Evolutionary conservation across 768 basidiomycete genomes (phyloP), one percentile per base, ranked within the genome.

Genomic region (Kwoniella pini): DNA sequence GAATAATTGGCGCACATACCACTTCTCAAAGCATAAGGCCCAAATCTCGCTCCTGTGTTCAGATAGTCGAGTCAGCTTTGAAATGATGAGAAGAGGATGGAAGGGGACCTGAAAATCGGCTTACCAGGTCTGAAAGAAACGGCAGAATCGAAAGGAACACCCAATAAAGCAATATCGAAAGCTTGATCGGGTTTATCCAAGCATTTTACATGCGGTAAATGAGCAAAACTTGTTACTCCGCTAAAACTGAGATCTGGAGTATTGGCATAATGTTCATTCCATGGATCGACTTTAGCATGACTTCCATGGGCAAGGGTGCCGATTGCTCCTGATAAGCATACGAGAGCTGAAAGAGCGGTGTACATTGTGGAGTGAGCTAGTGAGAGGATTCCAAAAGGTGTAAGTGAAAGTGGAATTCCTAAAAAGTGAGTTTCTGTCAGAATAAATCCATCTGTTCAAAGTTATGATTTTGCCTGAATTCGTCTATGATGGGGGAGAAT

Each of bases 161-260:
- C 91, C 4, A 94, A 78, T 36, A 94, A 75, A 1, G 88, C 90
- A 54, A 94, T 85, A 76, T 93, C 89, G 68, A 88, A 88, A 2
- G 68, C 66, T 22, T 22, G 28, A 4, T 59, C 65, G n/a, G 81
- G 80, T 63, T 87, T 81, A 62, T 88, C 86, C 38, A 91, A 80
- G 72, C 90, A 91, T 36, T 84, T 83, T 7, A 81, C 67, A 73
- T 90, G 91, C 1, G 89, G 86, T 13, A 90, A 80, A 70, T 91
- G 91, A 19, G 90, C 88, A 80, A 94, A 95, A 0, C 89, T 82
- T 15, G 88, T 81, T 28, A 90, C 87, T 0, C 92, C 91, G 5
- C 88, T 85, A 80, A 90, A 94, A 4, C 82, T 77, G 40, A 87
- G 85, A 78, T 93, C 90, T 19, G 82, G 81, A 0, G 62, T 60